A percentile compares a stretch with the other conserved stretches of the same genome.
phyloP scores from a whole-genome alignment of 345 rosid genomes.

The Eucalyptus guilfoylei region DNA sequence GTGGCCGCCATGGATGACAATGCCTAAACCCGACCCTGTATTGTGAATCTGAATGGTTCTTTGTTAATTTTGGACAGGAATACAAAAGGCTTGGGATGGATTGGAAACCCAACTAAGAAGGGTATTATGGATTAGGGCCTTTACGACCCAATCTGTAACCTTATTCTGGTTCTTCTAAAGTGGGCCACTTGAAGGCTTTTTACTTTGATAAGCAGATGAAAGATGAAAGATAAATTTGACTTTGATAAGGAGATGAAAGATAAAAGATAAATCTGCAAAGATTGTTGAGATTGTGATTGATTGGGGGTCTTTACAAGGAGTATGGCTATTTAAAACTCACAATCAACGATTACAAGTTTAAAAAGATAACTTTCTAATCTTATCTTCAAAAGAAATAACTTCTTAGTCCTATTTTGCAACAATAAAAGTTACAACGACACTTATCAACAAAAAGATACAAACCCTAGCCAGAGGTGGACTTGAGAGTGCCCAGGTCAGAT shows the following conservation, averaged over 20 bases:
- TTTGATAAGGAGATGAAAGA: neutral
- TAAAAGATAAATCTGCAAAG: neutral
- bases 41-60: neutral
- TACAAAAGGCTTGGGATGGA: neutral
- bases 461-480: neutral
- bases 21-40: neutral
- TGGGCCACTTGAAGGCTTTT: neutral
- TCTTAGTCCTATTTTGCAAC: neutral
- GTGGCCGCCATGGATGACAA: neutral
- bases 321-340: neutral
- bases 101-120: neutral
- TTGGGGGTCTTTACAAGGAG: neutral
- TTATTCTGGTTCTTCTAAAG: neutral
- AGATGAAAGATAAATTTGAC: neutral
- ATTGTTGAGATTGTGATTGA: neutral
- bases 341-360: neutral
- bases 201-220: neutral
- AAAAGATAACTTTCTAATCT: neutral
- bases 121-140: neutral
- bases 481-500: neutral
- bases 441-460: neutral
- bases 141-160: neutral
- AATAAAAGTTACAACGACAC: neutral
- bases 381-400: neutral
- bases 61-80: neutral